phyloP scores from a whole-genome alignment of 2,329 filamentous ascomycete species.

The Triangularia verruculosa region DNA sequence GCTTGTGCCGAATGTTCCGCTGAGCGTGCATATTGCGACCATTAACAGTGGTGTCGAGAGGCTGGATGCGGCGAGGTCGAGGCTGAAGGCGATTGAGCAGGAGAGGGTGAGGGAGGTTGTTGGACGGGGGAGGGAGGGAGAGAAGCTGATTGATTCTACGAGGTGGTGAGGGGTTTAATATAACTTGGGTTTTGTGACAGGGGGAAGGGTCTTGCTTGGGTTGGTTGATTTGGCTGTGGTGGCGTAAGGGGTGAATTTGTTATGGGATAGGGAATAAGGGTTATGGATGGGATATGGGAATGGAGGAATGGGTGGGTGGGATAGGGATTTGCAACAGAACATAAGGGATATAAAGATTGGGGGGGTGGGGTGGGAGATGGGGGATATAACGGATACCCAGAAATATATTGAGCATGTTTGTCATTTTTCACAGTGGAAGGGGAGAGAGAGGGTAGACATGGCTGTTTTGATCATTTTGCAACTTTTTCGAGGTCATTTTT shows the following conservation, averaged over 20 bases:
- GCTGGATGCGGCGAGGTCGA: constrained; percentile 61
- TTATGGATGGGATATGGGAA: not conserved
- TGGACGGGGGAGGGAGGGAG: constrained; percentile 43
- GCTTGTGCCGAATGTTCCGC: constrained; percentile 55
- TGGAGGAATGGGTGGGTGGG: not conserved
- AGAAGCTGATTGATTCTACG: constrained; percentile 23
- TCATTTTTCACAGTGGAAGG: not conserved
- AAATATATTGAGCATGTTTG: not conserved
- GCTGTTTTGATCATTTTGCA: not conserved
- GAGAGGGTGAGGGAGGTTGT: constrained; percentile 54
- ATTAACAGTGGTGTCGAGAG: constrained; percentile 72
- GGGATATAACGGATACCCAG: not conserved
- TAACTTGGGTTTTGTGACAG: not conserved
- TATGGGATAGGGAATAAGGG: not conserved
- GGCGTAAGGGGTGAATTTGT: not conserved
- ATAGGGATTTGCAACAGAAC: too few relatives aligned
- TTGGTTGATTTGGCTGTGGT: not conserved
- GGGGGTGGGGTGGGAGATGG: not conserved
- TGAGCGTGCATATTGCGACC: constrained; percentile 72
- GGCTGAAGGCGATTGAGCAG: constrained; percentile 57
- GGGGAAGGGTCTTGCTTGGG: not conserved
- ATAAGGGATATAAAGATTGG: not conserved
- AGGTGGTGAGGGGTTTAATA: not conserved
- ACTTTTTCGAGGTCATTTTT: too few relatives aligned
- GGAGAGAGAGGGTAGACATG: too few relatives aligned